Conservation (phyloP, 768 basidiomycete species). For the Zangia roseola region DNA sequence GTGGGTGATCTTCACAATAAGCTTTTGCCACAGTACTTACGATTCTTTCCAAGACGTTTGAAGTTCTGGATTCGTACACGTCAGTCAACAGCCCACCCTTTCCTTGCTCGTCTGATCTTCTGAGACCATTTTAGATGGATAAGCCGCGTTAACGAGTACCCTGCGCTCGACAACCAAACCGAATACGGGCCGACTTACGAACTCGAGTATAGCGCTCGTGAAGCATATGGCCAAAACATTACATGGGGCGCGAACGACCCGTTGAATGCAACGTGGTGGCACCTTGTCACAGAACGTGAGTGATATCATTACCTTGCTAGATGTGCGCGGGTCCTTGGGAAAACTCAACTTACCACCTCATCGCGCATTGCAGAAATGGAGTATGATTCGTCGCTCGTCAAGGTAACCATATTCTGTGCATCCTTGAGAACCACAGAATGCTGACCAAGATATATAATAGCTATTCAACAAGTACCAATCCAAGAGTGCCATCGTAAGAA, state of each 20-base stretch:
- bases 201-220: conserved; percentile 64
- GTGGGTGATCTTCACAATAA: conserved; percentile 12
- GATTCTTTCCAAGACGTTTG: conserved; percentile 51
- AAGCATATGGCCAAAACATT: conserved; percentile 52
- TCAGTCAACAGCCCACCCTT: conserved; percentile 30
- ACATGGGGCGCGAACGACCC: conserved; percentile 62
- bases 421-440: too few relatives aligned
- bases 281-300: conserved; percentile 65
- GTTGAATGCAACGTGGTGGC: conserved; percentile 78
- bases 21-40: neutral
- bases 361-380: conserved; percentile 18
- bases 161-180: conserved; percentile 52
- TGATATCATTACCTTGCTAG: too few relatives aligned
- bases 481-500: conserved; percentile 47
- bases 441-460: conserved; percentile 25
- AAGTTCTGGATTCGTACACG: conserved; percentile 72
- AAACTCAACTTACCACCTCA: too few relatives aligned
- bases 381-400: conserved; percentile 7
- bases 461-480: conserved; percentile 64
- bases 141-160: conserved; percentile 56
- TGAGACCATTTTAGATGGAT: conserved; percentile 48
- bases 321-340: too few relatives aligned
- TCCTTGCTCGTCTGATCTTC: too few relatives aligned
- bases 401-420: conserved; percentile 5
- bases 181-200: conserved; percentile 54